Evolutionary conservation across 2,329 filamentous ascomycete species (phyloP).

Genomic region (Xylariaceae sp.): DNA sequence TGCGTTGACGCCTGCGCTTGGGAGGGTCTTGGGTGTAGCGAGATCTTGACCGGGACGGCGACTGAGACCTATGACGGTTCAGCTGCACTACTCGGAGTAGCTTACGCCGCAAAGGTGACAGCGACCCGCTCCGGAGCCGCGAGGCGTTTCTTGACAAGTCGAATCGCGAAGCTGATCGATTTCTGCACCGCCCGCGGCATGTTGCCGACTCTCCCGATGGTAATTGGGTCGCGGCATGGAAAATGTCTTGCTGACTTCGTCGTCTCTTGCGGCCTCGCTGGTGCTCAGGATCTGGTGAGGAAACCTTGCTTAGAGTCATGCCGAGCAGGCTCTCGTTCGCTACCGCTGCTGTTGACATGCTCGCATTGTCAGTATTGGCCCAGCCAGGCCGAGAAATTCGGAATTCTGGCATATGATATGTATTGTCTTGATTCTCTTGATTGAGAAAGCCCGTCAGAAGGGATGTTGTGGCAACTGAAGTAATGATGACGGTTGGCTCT

Average conservation of each 20-base stretch:
- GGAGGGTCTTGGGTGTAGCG: constrained; percentile 17
- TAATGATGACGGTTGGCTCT: no score
- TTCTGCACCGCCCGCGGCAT: constrained; percentile 36
- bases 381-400: neutral
- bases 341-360: constrained; percentile 19
- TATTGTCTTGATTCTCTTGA: no score
- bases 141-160: constrained; percentile 24
- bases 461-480: no score
- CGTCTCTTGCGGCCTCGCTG: constrained; percentile 33
- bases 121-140: constrained; percentile 21
- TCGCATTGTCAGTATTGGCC: constrained; percentile 1
- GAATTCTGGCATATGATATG: neutral
- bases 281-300: constrained; percentile 29
- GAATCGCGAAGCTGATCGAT: constrained; percentile 33
- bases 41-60: constrained; percentile 34
- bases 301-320: constrained; percentile 18
- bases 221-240: constrained; percentile 20
- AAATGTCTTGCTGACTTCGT: constrained; percentile 26
- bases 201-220: constrained; percentile 34
- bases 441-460: no score
- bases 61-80: constrained; percentile 39
- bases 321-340: constrained; percentile 20
- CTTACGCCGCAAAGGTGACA: constrained; percentile 38
- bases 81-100: constrained; percentile 37
- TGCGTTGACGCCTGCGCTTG: constrained; percentile 32